Evolutionary conservation across 495 filamentous ascomycete genomes (phyloP), one percentile per base, ranked within the genome.

Genomic region (Aspergillus ostianus): DNA sequence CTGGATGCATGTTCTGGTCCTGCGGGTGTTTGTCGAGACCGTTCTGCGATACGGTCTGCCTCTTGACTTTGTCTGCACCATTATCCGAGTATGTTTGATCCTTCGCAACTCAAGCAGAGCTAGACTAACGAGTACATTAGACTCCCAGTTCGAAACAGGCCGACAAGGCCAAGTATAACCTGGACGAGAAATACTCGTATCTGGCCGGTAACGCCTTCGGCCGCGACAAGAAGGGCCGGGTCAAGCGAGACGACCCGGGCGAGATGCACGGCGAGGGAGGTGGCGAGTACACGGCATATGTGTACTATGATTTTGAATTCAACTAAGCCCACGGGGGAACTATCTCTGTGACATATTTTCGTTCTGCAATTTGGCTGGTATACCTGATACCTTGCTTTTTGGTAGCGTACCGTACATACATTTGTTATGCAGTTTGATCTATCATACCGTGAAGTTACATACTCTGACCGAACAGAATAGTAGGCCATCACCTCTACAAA

Each of bases 21-120:
- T 98, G 62, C 81, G 94, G 47, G 92, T 98, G 44, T 98, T 97
- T 73, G 94, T 98, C 19, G 94, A 98, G 81, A 97, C 92, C 12
- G 93, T 98, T 19, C 77, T 98, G 69, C 84, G 94, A 61, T 98
- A 98, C 71, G 94, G 94, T 7, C 70, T 98, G 61, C 94, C 94
- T 32, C 71, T 96, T 64, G 87, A 91, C 65, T 97, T 91, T 77
- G 87, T 96, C 49, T 90, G 86, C 63, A 91, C 85, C 52, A 75
- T 97, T 51, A 77, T 97, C 54, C 82, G 87, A 85, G 93, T 97
- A 85, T 64, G 86, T 77, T 32, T 51, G 27, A 56, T 32, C 8
- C 30, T 26, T 29, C 56, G 51, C 18, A 19, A 19, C 56, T 63
- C 47, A 58, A 29, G 2, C 3, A 17, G 13, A 17, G 15, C 4